Conservation (phyloP, 257 asterid species). For the Penstemon davidsonii region DNA sequence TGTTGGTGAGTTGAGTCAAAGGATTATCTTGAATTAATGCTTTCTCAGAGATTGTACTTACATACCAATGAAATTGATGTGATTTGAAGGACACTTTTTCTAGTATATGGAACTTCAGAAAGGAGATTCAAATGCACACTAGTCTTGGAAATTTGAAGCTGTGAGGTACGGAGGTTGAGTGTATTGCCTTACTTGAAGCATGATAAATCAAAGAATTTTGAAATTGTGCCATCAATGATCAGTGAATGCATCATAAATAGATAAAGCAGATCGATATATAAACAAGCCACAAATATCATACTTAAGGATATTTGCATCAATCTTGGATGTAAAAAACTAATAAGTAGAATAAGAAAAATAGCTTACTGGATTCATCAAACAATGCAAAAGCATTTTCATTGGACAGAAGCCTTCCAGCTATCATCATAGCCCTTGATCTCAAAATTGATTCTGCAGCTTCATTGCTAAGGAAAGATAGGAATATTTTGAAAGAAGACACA, state of each 20-base stretch:
- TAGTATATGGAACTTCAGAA: slow-evolving; percentile 1
- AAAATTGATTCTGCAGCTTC: slow-evolving; percentile 68
- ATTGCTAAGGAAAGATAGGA: slow-evolving; percentile 44
- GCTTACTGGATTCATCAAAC: slow-evolving; percentile 72
- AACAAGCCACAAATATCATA: not conserved
- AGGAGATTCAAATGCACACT: slow-evolving; percentile 6
- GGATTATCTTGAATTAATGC: slow-evolving; percentile 8
- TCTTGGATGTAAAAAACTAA: slow-evolving; percentile 1
- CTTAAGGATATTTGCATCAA: slow-evolving; percentile 4
- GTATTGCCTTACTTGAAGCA: not conserved
- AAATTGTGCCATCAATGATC: slow-evolving; percentile 1
- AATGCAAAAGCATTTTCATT: slow-evolving; percentile 70
- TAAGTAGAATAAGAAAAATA: slow-evolving; percentile 10
- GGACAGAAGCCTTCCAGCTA: slow-evolving; percentile 88
- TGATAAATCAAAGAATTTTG: not conserved
- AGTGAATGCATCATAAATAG: not conserved
- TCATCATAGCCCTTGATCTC: slow-evolving; percentile 92
- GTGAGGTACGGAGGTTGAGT: not conserved
- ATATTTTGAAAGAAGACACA: slow-evolving; percentile 15
- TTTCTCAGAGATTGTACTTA: slow-evolving; percentile 1
- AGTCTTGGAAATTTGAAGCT: not conserved
- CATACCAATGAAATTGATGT: not conserved
- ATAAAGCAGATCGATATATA: slow-evolving; percentile 3
- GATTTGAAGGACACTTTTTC: slow-evolving; percentile 2
- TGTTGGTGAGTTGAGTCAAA: not conserved